Evolutionary conservation across 176 grass and related monocot species (phyloP).

Genomic region (Avena insularis): DNA sequence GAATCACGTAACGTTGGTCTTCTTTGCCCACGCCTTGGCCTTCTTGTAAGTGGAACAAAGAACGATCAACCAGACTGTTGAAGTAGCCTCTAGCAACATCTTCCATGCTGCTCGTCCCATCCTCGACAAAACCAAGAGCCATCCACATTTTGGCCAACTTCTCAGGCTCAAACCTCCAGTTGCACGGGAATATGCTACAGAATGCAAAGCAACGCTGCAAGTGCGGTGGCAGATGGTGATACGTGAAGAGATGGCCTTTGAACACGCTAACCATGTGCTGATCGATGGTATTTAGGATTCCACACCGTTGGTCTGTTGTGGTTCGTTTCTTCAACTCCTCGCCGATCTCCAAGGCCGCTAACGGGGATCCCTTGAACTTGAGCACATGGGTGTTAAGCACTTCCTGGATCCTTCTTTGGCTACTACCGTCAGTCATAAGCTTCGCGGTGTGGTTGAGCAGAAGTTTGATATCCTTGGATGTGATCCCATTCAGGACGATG

Average conservation of each 20-base stretch:
- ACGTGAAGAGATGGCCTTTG: not conserved
- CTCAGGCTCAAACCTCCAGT: not conserved
- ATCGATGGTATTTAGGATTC: not conserved
- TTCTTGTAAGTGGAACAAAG: not conserved
- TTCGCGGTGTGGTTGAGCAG: constrained; percentile 4
- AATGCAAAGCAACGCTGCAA: constrained; percentile 9
- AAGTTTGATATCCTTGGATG: not conserved
- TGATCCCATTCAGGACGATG: not conserved
- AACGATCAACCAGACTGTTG: not conserved
- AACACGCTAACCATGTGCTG: not conserved
- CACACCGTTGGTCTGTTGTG: too few species aligned
- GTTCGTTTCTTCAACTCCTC: not conserved
- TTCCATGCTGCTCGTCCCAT: not conserved
- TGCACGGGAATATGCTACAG: constrained; percentile 18
- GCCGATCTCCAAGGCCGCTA: not conserved
- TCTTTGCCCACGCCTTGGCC: not conserved
- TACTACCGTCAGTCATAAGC: not conserved
- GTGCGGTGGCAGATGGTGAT: not conserved
- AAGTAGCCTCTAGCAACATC: not conserved
- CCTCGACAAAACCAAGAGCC: not conserved
- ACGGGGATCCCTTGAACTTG: constrained; percentile 6
- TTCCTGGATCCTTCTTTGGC: not conserved
- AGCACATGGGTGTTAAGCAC: not conserved
- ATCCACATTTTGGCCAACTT: constrained; percentile 18
- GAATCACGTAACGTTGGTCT: not conserved